phyloP scores from a whole-genome alignment of 139 green algal species.

The Chlorella sorokiniana region DNA sequence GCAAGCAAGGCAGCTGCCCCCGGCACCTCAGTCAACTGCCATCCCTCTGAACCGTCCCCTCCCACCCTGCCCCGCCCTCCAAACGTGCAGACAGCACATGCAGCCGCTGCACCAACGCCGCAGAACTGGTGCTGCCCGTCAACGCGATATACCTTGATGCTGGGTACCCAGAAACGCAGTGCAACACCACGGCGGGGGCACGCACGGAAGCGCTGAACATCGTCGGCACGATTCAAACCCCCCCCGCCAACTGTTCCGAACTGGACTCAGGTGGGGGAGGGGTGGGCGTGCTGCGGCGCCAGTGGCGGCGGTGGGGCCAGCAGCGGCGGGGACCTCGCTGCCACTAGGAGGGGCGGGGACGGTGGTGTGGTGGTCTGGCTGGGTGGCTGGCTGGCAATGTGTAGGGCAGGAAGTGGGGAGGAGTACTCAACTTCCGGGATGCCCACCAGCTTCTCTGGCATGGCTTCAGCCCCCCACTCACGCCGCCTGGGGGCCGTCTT shows the following conservation, averaged over 20 bases:
- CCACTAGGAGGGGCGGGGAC: too few species aligned
- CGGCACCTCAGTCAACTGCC: not conserved
- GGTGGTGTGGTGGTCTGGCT: too few species aligned
- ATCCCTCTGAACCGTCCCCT: not conserved
- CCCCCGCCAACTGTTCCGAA: not conserved
- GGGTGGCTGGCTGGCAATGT: too few species aligned
- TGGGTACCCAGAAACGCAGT: slow-evolving; percentile 9
- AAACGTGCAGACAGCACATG: not conserved
- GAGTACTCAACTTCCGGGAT: too few species aligned
- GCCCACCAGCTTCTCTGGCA: too few species aligned
- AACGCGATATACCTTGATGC: not conserved
- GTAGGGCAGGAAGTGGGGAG: too few species aligned
- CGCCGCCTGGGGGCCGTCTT: too few species aligned
- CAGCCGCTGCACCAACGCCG: not conserved
- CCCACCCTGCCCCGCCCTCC: not conserved
- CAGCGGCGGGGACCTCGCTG: too few species aligned
- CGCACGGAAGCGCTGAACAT: not conserved
- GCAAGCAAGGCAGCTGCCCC: too few species aligned
- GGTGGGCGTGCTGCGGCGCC: not conserved
- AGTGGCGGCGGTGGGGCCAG: too few species aligned
- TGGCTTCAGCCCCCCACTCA: too few species aligned
- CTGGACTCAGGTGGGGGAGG: not conserved
- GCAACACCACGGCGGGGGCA: not conserved
- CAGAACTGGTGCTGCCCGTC: not conserved
- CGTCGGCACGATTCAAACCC: not conserved